These are phyloP conservation scores for Xylaria curta DNA, from an alignment of 495 filamentous ascomycete genomes.

Conservation along the genomic window DNA sequence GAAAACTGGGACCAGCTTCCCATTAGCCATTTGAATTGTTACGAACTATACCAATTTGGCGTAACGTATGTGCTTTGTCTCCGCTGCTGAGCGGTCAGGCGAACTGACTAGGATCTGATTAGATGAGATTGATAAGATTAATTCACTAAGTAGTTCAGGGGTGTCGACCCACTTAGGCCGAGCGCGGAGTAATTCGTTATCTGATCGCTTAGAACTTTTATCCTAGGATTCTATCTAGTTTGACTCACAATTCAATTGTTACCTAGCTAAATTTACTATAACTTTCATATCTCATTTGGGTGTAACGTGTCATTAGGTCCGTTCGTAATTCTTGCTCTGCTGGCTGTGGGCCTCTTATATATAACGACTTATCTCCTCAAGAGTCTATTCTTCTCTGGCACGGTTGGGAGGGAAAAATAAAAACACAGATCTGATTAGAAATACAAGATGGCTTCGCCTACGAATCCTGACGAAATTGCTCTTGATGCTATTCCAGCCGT, in stretches of 20 bases:
- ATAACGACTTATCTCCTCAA: not conserved
- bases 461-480: not conserved
- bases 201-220: conserved; percentile 5
- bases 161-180: not conserved
- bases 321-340: not conserved
- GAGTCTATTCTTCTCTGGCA: not conserved
- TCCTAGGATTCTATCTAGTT: not conserved
- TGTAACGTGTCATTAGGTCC: not conserved
- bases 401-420: not conserved
- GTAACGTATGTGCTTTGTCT: not conserved
- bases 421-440: not conserved
- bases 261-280: not conserved
- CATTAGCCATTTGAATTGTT: not conserved
- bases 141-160: not conserved
- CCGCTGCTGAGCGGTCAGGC: not conserved
- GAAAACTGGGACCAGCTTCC: not conserved
- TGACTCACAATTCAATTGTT: not conserved
- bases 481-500: not conserved
- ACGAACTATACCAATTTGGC: not conserved
- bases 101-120: conserved; percentile 20
- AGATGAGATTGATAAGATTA: conserved; percentile 28
- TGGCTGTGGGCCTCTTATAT: not conserved
- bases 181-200: not conserved
- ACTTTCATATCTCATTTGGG: not conserved
- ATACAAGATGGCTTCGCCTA: conserved; percentile 8